These are phyloP conservation scores for Podaxis sp. DNA, from an alignment of 768 basidiomycete genomes.

Conservation along the genomic window DNA sequence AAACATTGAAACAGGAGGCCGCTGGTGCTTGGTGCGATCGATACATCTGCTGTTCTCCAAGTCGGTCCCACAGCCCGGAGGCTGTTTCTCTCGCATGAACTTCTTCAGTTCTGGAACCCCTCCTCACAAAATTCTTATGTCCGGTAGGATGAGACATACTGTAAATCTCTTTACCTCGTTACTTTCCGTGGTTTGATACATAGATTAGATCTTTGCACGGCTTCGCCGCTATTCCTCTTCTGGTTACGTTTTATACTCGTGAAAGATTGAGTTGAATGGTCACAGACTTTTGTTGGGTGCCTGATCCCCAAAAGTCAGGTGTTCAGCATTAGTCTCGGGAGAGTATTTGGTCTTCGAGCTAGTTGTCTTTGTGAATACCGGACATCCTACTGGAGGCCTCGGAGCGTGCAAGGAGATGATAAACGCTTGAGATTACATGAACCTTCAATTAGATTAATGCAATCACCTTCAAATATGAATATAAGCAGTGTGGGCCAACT, in stretches of 20 bases:
- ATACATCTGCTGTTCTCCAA: not conserved
- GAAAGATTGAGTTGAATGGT: not conserved
- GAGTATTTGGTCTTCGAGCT: no score
- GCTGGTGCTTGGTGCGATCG: not conserved
- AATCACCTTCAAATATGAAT: conserved; percentile 4
- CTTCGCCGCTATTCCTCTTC: not conserved
- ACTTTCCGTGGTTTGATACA: not conserved
- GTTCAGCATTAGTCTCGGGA: no score
- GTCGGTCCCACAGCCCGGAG: not conserved
- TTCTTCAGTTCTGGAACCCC: not conserved
- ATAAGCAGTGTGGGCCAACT: not conserved
- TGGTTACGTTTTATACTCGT: not conserved
- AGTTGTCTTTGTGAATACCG: no score
- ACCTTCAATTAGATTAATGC: not conserved
- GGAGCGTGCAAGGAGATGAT: not conserved
- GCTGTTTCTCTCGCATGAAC: not conserved
- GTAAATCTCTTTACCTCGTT: not conserved
- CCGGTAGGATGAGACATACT: not conserved
- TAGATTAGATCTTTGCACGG: not conserved
- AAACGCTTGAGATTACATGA: not conserved
- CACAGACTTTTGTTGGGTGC: no score
- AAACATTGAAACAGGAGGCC: not conserved
- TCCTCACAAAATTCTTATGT: not conserved
- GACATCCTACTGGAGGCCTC: no score
- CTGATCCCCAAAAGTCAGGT: no score